Evolutionary conservation across 352 stramenopile genomes (phyloP).

Genomic region (Globisporangium splendens): DNA sequence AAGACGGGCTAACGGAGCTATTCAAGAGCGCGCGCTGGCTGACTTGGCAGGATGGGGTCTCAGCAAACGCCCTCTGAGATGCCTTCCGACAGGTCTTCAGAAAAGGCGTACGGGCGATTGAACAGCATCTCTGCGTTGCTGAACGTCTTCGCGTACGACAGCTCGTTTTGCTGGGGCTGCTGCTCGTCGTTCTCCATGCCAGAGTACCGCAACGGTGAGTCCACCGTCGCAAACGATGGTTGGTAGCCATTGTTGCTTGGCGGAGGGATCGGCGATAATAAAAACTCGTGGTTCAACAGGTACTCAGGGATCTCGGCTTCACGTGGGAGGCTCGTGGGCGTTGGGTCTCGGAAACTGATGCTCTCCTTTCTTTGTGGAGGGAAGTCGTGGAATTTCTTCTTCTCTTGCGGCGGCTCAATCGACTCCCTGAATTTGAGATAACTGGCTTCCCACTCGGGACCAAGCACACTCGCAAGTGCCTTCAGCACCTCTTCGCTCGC

Average conservation of each 20-base stretch:
- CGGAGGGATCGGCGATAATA: conserved; percentile 39
- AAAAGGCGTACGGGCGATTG: conserved; percentile 56
- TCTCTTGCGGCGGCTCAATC: conserved; percentile 15
- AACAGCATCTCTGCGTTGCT: conserved; percentile 64
- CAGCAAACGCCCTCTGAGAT: conserved; percentile 82
- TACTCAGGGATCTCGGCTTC: conserved; percentile 23
- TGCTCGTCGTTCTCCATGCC: conserved; percentile 31
- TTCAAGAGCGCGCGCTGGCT: conserved; percentile 1
- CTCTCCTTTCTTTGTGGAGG: too few species aligned
- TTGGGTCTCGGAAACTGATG: neutral
- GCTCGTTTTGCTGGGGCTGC: conserved; percentile 23
- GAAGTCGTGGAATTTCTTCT: conserved; percentile 1
- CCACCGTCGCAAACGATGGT: conserved; percentile 35
- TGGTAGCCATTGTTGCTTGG: conserved; percentile 32
- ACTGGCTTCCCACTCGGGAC: conserved; percentile 69
- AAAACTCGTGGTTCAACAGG: conserved; percentile 53
- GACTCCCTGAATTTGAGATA: conserved; percentile 67
- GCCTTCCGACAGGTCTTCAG: conserved; percentile 70
- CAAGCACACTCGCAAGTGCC: conserved; percentile 75
- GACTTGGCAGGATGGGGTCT: conserved; percentile 13
- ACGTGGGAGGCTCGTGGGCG: conserved; percentile 27
- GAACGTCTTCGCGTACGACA: conserved; percentile 68
- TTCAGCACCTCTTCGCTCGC: conserved; percentile 84
- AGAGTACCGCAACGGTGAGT: conserved; percentile 38
- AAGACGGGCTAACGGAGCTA: too few species aligned